phyloP scores from a whole-genome alignment of 2,329 filamentous ascomycete species.

The Gaeumannomyces sp. region DNA sequence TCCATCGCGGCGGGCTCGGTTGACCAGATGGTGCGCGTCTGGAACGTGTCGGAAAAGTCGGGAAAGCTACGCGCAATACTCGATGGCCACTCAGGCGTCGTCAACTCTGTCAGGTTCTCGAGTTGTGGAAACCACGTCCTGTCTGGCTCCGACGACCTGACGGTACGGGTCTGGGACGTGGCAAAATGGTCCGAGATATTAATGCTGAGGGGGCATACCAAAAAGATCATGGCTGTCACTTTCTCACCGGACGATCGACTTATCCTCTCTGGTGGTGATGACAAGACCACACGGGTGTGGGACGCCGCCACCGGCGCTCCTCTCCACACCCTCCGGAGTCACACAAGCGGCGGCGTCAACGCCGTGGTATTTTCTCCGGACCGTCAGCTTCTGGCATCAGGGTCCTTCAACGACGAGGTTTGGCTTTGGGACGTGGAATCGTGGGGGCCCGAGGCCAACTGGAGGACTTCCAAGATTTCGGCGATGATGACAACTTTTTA shows the following conservation, averaged over 20 bases:
- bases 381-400: background rate
- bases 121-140: too few species aligned
- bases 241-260: slow-evolving; percentile 1
- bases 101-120: too few species aligned
- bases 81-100: too few species aligned
- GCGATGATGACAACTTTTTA: too few species aligned
- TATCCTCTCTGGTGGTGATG: background rate
- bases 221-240: background rate
- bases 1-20: slow-evolving; percentile 2
- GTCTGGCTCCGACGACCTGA: too few species aligned
- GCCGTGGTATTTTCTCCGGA: background rate
- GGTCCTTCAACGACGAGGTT: background rate
- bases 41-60: too few species aligned
- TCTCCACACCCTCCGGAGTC: background rate
- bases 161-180: too few species aligned
- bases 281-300: slow-evolving; percentile 1
- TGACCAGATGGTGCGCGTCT: slow-evolving; percentile 2
- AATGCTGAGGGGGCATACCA: too few species aligned
- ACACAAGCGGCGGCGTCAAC: slow-evolving; percentile 1
- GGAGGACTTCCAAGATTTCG: too few species aligned
- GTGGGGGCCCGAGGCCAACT: background rate
- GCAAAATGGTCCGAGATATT: too few species aligned
- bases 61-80: too few species aligned
- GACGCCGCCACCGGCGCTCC: background rate
- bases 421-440: background rate